Conservation (phyloP, 805 yeast species). For the Barnettozyma sp. region DNA sequence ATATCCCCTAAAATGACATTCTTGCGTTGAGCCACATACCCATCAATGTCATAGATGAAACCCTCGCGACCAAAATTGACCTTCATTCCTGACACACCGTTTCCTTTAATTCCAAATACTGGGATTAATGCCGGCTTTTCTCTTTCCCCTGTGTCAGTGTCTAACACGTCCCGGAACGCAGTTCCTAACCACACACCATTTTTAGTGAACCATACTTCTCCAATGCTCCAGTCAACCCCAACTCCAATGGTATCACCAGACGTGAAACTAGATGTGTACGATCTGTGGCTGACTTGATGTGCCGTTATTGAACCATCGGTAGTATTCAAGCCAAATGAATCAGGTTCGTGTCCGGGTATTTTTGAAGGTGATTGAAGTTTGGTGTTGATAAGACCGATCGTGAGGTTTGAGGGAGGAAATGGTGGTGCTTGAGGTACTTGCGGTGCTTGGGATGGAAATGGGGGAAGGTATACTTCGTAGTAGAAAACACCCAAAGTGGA, state of each 20-base stretch:
- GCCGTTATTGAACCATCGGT: conserved; percentile 39
- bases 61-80: conserved; percentile 41
- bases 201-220: conserved; percentile 67
- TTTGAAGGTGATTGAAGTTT: conserved; percentile 25
- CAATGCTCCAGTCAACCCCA: conserved; percentile 65
- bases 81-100: conserved; percentile 18
- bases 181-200: conserved; percentile 64
- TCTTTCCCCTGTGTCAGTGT: neutral
- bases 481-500: conserved; percentile 41
- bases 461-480: conserved; percentile 38
- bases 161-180: conserved; percentile 43
- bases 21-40: conserved; percentile 44
- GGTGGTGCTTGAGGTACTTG: conserved; percentile 30
- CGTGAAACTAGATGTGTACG: conserved; percentile 41
- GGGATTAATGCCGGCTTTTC: conserved; percentile 36
- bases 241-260: conserved; percentile 69
- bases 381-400: conserved; percentile 39
- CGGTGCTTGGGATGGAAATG: neutral
- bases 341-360: conserved; percentile 41
- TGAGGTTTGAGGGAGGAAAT: conserved; percentile 27
- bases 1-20: conserved; percentile 26
- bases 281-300: conserved; percentile 33
- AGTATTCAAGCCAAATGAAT: conserved; percentile 49
- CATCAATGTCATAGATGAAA: conserved; percentile 54
- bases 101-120: conserved; percentile 33